A percentile compares a stretch with the other conserved stretches of the same genome.
These are phyloP conservation scores for Sporothrix curviconia DNA, from an alignment of 2,329 filamentous ascomycete genomes.

Conservation along the genomic window DNA sequence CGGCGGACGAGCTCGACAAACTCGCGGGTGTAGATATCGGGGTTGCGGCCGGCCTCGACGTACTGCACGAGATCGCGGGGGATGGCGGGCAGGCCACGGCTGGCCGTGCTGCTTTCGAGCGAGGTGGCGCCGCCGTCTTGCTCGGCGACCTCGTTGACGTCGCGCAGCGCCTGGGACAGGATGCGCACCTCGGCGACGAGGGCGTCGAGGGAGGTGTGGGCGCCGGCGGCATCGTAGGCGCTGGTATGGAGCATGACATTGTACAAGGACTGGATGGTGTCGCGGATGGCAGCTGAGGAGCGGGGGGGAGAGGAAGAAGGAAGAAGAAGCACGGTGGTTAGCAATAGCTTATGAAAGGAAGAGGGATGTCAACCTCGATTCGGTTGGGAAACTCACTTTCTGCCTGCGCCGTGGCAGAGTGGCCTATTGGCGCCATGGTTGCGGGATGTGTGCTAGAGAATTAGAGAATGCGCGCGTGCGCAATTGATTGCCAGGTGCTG, in stretches of 20 bases:
- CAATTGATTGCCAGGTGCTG: too few relatives aligned
- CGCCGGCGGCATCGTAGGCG: slow-evolving; percentile 47
- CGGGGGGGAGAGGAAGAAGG: not conserved
- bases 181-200: slow-evolving; percentile 48
- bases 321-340: not conserved
- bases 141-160: slow-evolving; percentile 35
- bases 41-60: slow-evolving; percentile 65
- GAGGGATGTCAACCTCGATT: too few relatives aligned
- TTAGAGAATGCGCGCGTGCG: too few relatives aligned
- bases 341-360: not conserved
- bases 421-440: slow-evolving; percentile 36
- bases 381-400: slow-evolving; percentile 16
- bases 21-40: slow-evolving; percentile 67
- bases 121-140: not conserved
- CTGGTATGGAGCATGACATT: slow-evolving; percentile 57
- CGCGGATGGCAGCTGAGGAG: slow-evolving; percentile 22
- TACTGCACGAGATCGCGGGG: slow-evolving; percentile 60
- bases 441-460: too few relatives aligned
- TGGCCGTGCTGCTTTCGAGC: slow-evolving; percentile 1
- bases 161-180: slow-evolving; percentile 34
- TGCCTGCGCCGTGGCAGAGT: slow-evolving; percentile 15
- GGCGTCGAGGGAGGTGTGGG: slow-evolving; percentile 47
- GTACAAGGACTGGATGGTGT: slow-evolving; percentile 58
- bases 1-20: slow-evolving; percentile 63
- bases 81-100: slow-evolving; percentile 40